A percentile compares a stretch with the other conserved stretches of the same genome.
Evolutionary conservation across 2,329 filamentous ascomycete species (phyloP).

Genomic region (Lomentospora prolificans): DNA sequence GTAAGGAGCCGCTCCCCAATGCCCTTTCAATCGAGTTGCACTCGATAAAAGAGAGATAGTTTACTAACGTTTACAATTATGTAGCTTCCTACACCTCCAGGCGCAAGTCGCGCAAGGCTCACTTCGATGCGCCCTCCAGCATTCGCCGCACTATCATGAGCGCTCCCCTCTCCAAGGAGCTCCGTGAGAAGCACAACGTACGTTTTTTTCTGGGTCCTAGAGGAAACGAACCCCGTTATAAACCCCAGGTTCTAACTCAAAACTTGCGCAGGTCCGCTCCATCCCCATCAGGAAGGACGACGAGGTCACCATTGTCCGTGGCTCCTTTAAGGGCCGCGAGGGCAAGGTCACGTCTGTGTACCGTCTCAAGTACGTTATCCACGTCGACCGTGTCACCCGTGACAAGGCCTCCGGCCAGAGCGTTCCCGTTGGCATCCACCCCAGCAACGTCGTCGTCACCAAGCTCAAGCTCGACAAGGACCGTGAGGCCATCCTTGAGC

Average conservation of each 20-base stretch:
- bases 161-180: constrained; percentile 90
- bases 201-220: constrained; percentile 21
- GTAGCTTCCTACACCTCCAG: constrained; percentile 65
- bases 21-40: not conserved
- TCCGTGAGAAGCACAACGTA: constrained; percentile 99
- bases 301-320: constrained; percentile 87
- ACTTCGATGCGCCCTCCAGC: constrained; percentile 93
- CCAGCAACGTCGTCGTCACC: constrained; percentile 95
- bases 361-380: constrained; percentile 95
- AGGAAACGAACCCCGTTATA: not conserved
- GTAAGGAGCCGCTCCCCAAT: not conserved
- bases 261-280: constrained; percentile 61
- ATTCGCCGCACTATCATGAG: constrained; percentile 95
- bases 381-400: constrained; percentile 91
- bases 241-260: not conserved
- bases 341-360: constrained; percentile 98
- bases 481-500: constrained; percentile 78
- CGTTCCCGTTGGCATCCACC: constrained; percentile 87
- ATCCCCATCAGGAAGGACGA: constrained; percentile 98
- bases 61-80: constrained; percentile 18
- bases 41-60: not conserved
- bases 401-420: constrained; percentile 97
- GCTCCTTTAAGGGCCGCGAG: constrained; percentile 93
- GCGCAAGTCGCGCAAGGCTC: constrained; percentile 98
- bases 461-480: constrained; percentile 99